Evolutionary conservation across 306 rosid species (phyloP), one percentile per base, ranked within the genome.

Genomic region (Rubus idaeus): DNA sequence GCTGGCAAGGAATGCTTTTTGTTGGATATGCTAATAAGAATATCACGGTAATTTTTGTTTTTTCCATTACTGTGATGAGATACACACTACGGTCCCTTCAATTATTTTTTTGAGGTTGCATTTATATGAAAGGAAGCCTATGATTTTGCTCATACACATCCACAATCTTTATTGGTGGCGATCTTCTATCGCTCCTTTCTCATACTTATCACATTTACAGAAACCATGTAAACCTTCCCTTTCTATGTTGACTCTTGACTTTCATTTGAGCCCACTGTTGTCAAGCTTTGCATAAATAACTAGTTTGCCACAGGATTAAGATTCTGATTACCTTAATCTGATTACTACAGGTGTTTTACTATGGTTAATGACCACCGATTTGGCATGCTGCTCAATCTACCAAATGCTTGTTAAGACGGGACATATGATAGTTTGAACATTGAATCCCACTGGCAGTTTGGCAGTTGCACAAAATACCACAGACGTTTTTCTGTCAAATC

Each of bases 1-100:
- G 88, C 78, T 87, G 91, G 84, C 88, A 90, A 78, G 96, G 88
- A 84, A 92, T 87, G 78, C 89, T 92, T 13, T 92, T 83, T 73
- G 89, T 90, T 69, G 98, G 98, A 68, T 86, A 44, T 83, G 95
- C 88, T 40, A 88, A 94, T 65, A 84, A 84, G 83, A 78, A 84
- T 70, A 77, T 92, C 77, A 91, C 85, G 97, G 98, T 91, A 85
- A 51, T 40, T 26, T 49, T 71, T 74, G 42, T 73, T 52, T 72
- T 75, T 17, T 58, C 52, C n/a, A n/a, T n/a, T n/a, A n/a, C n/a
- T n/a, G n/a, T n/a, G n/a, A n/a, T n/a, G n/a, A n/a, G n/a, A n/a
- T n/a, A n/a, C n/a, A n/a, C n/a, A n/a, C n/a, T n/a, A n/a, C n/a
- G n/a, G n/a, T n/a, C n/a, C n/a, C n/a, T n/a, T n/a, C n/a, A n/a